Base-by-base conservation (phyloP, 495 filamentous ascomycete species). In the Talaromyces trachyspermus region DNA sequence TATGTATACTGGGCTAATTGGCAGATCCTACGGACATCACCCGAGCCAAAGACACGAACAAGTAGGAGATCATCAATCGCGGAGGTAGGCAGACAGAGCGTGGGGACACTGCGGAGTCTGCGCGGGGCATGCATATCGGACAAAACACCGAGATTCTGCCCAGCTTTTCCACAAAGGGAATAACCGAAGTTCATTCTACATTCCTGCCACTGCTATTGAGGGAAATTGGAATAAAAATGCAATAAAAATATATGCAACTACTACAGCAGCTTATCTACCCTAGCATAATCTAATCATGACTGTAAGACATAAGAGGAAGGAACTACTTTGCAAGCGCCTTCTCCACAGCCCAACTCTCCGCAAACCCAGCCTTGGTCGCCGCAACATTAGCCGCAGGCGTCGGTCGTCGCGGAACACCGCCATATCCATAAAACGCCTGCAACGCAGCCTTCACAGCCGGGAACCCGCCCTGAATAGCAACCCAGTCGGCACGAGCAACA, bases 401-500 rank as follows among this genome's bases (percentile, higher is more conserved):
- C 25, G 90, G 90, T 54, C 79, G 83, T 14, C 90, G 75, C 17
- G 81, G 84, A 50, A 76, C 76, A 14, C 85, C 86, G 15, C 89
- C 89, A 60, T 95, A 95, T 40, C 84, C 86, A 53, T 78, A 79
- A 58, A 80, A 83, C 23, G 74, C 70, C 61, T 89, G 72, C 56
- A 96, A 61, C 1, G 78, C 86, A 47, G 76, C 78, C 77, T 96
- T 96, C 53, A 87, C 86, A 22, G 85, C 88, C 12, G 94, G 79
- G 47, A 95, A 86, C 18, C 89, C 90, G 32, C 85, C 83, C 53
- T 90, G 79, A 54, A 94, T 95, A 15, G 84, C 84, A 14, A 76
- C 81, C 90, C 89, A 95, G 69, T 96, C 89, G 15, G 86, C 87
- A 29, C 81, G 70, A 9, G 88, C 85, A 26, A 95, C 78, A 33